Percentiles rank a stretch among this genome's conserved stretches.
Evolutionary conservation across 2,329 filamentous ascomycete species (phyloP).

Genomic region (Delphinella strobiligena): DNA sequence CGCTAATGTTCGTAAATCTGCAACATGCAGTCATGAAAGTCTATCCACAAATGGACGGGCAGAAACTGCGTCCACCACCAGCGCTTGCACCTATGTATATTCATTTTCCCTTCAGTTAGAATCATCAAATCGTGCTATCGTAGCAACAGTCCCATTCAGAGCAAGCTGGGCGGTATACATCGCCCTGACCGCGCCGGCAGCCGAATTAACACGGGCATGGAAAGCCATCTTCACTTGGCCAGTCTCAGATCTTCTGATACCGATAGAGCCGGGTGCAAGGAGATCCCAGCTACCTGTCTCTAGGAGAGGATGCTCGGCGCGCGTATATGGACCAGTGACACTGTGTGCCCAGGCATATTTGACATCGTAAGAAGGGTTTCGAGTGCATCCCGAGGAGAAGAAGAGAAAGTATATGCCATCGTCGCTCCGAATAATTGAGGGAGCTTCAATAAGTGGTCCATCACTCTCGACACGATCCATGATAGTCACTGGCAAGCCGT

Average conservation of each 20-base stretch:
- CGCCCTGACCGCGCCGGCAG: conserved; percentile 17
- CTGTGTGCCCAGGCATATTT: conserved; percentile 20
- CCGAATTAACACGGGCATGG: conserved; percentile 18
- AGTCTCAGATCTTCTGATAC: conserved; percentile 8
- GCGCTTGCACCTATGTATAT: too few relatives aligned
- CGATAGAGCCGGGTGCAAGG: conserved; percentile 20
- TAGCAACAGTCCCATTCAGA: conserved; percentile 14
- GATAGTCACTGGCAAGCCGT: conserved; percentile 15
- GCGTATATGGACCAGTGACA: conserved; percentile 20
- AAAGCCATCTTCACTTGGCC: conserved; percentile 16
- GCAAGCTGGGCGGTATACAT: conserved; percentile 21
- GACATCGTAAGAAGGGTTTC: conserved; percentile 18
- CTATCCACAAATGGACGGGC: too few relatives aligned
- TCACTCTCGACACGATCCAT: conserved; percentile 18
- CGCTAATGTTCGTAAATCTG: too few relatives aligned
- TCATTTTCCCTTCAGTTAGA: too few relatives aligned
- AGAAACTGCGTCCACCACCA: too few relatives aligned
- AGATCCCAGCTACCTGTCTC: conserved; percentile 19
- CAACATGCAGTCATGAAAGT: too few relatives aligned
- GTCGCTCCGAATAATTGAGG: conserved; percentile 15
- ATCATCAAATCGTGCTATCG: too few relatives aligned
- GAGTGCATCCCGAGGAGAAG: conserved; percentile 23
- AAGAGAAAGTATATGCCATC: conserved; percentile 24
- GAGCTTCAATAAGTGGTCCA: conserved; percentile 24
- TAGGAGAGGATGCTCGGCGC: conserved; percentile 15